These are phyloP conservation scores for Aspergillus sp. DNA, from an alignment of 2,329 filamentous ascomycete genomes.

Conservation along the genomic window DNA sequence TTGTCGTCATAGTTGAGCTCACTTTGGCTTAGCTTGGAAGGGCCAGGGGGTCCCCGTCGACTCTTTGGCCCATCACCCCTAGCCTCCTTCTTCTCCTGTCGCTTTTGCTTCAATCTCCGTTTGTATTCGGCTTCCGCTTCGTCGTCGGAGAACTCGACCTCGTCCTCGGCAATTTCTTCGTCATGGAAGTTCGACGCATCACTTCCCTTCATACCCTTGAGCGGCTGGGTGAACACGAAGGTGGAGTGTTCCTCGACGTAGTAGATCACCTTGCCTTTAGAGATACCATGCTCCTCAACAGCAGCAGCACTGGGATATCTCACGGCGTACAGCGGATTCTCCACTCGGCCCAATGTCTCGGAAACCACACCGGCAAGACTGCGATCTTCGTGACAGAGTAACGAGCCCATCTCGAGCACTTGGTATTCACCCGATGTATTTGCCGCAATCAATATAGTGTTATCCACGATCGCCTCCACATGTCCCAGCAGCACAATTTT, in stretches of 20 bases:
- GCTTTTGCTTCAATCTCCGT: slow-evolving; percentile 66
- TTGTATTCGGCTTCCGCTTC: slow-evolving; percentile 88
- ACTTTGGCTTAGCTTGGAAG: slow-evolving; percentile 38
- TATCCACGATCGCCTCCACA: slow-evolving; percentile 76
- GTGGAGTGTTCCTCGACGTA: slow-evolving; percentile 77
- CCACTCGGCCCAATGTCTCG: slow-evolving; percentile 82
- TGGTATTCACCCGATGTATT: slow-evolving; percentile 76
- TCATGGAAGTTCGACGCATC: slow-evolving; percentile 95
- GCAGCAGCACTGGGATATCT: slow-evolving; percentile 69
- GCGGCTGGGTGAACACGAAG: slow-evolving; percentile 81
- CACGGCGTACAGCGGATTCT: slow-evolving; percentile 82
- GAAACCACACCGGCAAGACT: slow-evolving; percentile 77
- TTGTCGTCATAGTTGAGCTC: slow-evolving; percentile 68
- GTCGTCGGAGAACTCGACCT: slow-evolving; percentile 95
- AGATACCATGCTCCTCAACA: slow-evolving; percentile 65
- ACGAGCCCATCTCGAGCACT: slow-evolving; percentile 79
- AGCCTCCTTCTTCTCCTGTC: slow-evolving; percentile 53
- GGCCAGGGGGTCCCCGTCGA: slow-evolving; percentile 35
- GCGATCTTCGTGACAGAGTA: slow-evolving; percentile 75
- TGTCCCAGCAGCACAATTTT: slow-evolving; percentile 72
- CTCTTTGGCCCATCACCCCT: slow-evolving; percentile 41
- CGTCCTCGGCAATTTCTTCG: slow-evolving; percentile 81
- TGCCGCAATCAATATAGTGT: slow-evolving; percentile 74
- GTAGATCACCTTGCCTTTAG: slow-evolving; percentile 69
- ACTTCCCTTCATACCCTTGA: slow-evolving; percentile 78